Evolutionary conservation across 768 basidiomycete species (phyloP), one percentile per base, ranked within the genome.

Genomic region (Naganishia friedmannii): DNA sequence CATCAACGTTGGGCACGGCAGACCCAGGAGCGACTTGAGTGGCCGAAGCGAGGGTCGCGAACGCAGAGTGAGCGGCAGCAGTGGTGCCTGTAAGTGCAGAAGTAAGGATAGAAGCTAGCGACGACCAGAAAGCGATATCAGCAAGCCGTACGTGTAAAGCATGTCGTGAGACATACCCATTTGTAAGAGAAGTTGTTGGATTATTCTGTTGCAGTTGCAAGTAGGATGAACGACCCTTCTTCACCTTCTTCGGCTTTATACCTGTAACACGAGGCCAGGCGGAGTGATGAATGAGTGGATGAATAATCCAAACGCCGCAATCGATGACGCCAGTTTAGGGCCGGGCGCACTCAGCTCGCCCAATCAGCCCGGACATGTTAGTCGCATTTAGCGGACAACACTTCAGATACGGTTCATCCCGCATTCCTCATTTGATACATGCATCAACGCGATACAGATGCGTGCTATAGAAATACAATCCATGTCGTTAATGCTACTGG

Each of bases 21-120:
- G 77, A 83, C 34, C 87, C 88, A 29, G 83, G 72, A 57, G 77
- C 76, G 74, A 78, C 70, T 77, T 86, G 85, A 4, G 83, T 76
- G n/a, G 80, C 78, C 8, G 83, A 79, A 39, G 87, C 82, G 42
- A 88, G 77, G 8, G 83, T 83, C 23, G 87, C 81, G 37, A 85
- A 85, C 26, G 86, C 83, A 39, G 83, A 83, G 74, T 88, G 87
- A 0, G 87, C 86, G 37, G 85, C 83, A 57, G 84, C 81, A 39
- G 87, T 85, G 32, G 85, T 84, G 21, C 80, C 70, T 31, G 83
- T 76, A 65, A 87, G 73, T 48, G 85, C 71, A 55, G 86, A 85
- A 19, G 86, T 77, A 86, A 88, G 67, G 65, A 79, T 69, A 63
- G 79, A 78, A 29, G 78, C 78, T 77, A 28, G 67, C 2, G 15